Evolutionary conservation across 2,329 filamentous ascomycete species (phyloP), one percentile per base, ranked within the genome.

Genomic region (Tolypocladium cylindrosporum): DNA sequence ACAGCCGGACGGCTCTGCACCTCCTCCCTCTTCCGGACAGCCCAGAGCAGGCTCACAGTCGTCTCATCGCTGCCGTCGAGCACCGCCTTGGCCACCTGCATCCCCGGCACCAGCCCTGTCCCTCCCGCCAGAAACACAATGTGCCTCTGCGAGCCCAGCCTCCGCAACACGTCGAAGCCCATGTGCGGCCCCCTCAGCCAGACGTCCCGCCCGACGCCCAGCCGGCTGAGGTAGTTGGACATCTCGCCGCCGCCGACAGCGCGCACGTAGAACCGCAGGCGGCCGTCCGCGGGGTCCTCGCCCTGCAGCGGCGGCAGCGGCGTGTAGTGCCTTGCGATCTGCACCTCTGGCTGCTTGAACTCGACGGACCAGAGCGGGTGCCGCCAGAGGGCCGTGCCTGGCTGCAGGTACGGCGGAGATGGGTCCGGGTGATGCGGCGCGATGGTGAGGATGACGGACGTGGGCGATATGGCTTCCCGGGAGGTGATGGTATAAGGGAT

Each of bases 291-390:
- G 1, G 64, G 65, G 2, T 71, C 66, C 16, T 68, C 64, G 5
- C 55, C 63, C 0, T 60, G 56, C 0, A 63, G 34, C 0, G 84
- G 80, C 0, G 91, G 93, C 0, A 99, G 77, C 0, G 93, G 91
- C 4, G 94, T 97, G 73, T 99, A 99, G 59, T 91, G 86, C 61
- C 94, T 78, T 50, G 90, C 90, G 65, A 99, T 96, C 73, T 97
- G 92, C 58, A 97, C 75, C 70, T 96, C 87, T 2, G 94, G 94
- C 74, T 97, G 94, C 75, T 96, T 96, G 68, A 96, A 85, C 75
- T 97, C 89, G 40, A 97, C 87, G 61, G 88, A 91, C 88, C 91
- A 96, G 48, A 95, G 79, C 5, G 89, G 88, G 58, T 82, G 62
- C 13, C 62, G 64, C 73, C 74, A 73, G 62, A 58, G 48, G 19